These are phyloP conservation scores for Beta vulgaris DNA, from an alignment of 148 eudicot genomes.

Conservation along the genomic window DNA sequence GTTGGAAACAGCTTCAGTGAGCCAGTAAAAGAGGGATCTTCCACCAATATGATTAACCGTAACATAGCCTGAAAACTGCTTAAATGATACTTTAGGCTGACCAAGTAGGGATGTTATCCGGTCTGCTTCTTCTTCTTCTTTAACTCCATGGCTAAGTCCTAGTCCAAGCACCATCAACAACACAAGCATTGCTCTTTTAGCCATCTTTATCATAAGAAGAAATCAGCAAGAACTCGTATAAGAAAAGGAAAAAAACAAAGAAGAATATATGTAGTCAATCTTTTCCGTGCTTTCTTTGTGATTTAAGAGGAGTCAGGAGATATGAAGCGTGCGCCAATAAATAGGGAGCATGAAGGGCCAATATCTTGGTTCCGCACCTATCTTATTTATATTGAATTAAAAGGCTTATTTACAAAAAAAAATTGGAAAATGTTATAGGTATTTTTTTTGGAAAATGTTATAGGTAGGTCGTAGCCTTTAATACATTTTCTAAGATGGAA, in stretches of 20 bases:
- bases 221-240: no score
- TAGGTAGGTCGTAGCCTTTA: no score
- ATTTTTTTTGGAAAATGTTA: no score
- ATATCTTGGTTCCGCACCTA: not conserved
- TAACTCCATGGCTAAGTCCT: not conserved
- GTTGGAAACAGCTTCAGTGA: constrained; percentile 59
- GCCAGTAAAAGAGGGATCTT: constrained; percentile 93
- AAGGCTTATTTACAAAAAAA: no score
- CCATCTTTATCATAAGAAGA: not conserved
- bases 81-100: constrained; percentile 69
- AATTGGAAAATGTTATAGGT: no score
- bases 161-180: not conserved
- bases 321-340: constrained; percentile 19
- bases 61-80: constrained; percentile 85
- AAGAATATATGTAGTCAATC: not conserved
- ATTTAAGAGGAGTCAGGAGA: not conserved
- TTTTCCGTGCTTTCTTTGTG: not conserved
- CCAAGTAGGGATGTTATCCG: constrained; percentile 66
- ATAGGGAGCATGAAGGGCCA: constrained; percentile 10
- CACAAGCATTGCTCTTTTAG: not conserved
- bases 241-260: not conserved
- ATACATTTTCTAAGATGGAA: no score
- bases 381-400: not conserved
- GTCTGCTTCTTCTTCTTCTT: constrained; percentile 53
- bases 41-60: constrained; percentile 65